Conservation (phyloP, 129 eudicot genomes). For the Flaveria linearis region DNA sequence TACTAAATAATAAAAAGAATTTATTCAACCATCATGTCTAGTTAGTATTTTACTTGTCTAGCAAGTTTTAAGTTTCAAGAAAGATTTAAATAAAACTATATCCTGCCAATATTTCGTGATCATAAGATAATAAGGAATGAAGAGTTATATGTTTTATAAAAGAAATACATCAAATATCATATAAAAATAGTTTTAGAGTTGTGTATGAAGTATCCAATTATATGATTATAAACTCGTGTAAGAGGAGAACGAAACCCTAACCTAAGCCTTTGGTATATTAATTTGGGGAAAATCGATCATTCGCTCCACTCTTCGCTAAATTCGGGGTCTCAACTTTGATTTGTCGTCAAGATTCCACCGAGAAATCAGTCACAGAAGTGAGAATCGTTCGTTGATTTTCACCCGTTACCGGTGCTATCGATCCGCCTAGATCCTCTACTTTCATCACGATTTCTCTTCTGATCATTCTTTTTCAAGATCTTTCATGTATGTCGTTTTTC, state of each 20-base stretch:
- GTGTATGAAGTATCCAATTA: neutral
- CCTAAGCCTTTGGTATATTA: slow-evolving; percentile 33
- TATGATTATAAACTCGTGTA: neutral
- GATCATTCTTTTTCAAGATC: slow-evolving; percentile 22
- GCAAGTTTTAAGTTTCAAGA: too few relatives aligned
- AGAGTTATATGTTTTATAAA: too few relatives aligned
- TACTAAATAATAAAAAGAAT: too few relatives aligned
- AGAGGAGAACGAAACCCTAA: neutral
- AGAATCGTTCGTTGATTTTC: slow-evolving; percentile 3
- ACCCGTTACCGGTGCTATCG: neutral
- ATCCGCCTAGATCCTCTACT: slow-evolving; percentile 20
- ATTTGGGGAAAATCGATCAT: slow-evolving; percentile 34
- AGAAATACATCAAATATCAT: too few relatives aligned
- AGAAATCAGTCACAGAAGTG: slow-evolving; percentile 19
- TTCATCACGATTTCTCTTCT: slow-evolving; percentile 33
- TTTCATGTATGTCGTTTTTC: slow-evolving; percentile 19
- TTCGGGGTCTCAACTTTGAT: slow-evolving; percentile 5
- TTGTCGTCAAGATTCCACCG: slow-evolving; percentile 19
- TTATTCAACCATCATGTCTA: too few relatives aligned
- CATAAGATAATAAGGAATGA: too few relatives aligned
- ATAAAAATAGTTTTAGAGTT: neutral
- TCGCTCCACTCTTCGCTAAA: slow-evolving; percentile 28
- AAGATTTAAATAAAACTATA: too few relatives aligned
- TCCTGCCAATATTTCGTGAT: too few relatives aligned
- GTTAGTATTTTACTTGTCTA: too few relatives aligned